Base-by-base conservation (phyloP, 2,329 filamentous ascomycete genomes). In the Aplosporella prunicola region DNA sequence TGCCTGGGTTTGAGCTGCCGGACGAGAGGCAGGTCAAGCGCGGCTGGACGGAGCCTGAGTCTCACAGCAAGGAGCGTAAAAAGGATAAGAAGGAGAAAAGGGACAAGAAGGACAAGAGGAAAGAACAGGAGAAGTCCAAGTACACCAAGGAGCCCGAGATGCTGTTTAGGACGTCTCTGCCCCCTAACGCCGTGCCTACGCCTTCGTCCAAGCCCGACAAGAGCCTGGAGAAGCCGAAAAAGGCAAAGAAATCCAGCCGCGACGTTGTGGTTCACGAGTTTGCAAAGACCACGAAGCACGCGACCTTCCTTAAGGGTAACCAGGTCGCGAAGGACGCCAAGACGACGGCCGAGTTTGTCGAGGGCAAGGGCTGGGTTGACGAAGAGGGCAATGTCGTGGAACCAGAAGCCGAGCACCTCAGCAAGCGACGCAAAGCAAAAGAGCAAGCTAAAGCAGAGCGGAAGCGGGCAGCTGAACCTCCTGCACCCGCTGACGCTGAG, bases 301-400 rank as follows among this genome's bases (percentile, higher is more conserved):
- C 87, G 0, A 82, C 75, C 4, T 95, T 94, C 54, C 60, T 95
- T 41, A 85, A 84, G 55, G 66, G 69, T 5, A 67, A 56, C 10
- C 57, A 65, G 27, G 60, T 64, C 5, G 56, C 63, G 2, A 61
- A 61, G 2, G 59, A 57, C 8, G 56, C 58, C 11, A 68, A 69
- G 31, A 56, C 66, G n/a, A 67, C 69, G 25, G 58, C 68, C 3
- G 77, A 80, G 39, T 95, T 80, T 55, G 73, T 91, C 26, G 81
- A 94, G 37, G 87, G 82, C 15, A 80, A 82, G 51, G 89, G 89
- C 1, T 96, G 91, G 89, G 72, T 94, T 0, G 81, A 94, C 49
- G 74, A 78, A 43, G 67, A 80, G 11, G 88, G 88, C 5, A 76
- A 79, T 39, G 64, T 95, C 1, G 74, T 93, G 2, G 83, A 93